Conservation (phyloP, 192 early-diverging fungal genomes). For the Lunasporangiospora selenospora region DNA sequence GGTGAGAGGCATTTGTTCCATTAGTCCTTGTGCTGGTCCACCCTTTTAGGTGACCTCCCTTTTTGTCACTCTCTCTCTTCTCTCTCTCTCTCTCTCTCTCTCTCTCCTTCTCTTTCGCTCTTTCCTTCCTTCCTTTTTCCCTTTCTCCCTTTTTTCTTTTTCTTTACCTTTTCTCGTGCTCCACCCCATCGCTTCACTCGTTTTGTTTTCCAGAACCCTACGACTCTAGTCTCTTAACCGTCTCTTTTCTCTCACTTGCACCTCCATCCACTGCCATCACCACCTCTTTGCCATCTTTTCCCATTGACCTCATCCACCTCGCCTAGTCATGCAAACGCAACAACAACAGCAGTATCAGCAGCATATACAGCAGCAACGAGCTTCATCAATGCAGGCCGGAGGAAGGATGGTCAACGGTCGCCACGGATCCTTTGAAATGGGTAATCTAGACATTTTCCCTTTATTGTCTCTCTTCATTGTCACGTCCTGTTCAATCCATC, state of each 20-base stretch:
- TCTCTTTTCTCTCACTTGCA: too few relatives aligned
- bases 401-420: constrained; percentile 44
- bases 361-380: constrained; percentile 35
- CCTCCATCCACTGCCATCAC: too few relatives aligned
- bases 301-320: background rate
- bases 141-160: background rate
- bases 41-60: too few relatives aligned
- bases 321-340: constrained; percentile 29
- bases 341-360: constrained; percentile 42
- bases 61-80: too few relatives aligned
- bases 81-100: too few relatives aligned
- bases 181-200: background rate
- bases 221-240: too few relatives aligned
- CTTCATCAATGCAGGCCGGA: constrained; percentile 29
- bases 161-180: background rate
- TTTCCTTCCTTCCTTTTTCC: too few relatives aligned
- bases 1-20: too few relatives aligned
- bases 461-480: background rate
- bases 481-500: background rate
- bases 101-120: too few relatives aligned
- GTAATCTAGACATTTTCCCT: background rate
- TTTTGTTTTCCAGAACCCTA: too few relatives aligned
- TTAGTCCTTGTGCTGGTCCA: too few relatives aligned
- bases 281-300: background rate
- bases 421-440: constrained; percentile 47